phyloP scores from a whole-genome alignment of 371 early-diverging fungal species.

The Parasitella parasitica region DNA sequence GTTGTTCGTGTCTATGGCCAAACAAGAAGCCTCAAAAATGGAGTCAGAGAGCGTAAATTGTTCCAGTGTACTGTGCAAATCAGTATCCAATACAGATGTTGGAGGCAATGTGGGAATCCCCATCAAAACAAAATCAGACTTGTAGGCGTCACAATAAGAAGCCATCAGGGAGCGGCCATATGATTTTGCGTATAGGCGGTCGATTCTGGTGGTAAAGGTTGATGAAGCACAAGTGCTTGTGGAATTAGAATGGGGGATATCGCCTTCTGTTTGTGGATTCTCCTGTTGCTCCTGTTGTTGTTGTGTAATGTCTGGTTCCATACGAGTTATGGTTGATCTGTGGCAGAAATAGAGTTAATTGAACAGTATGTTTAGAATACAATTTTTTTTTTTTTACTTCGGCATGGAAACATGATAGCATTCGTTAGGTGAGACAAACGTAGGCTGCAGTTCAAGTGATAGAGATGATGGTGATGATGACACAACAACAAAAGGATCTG shows the following conservation, averaged over 20 bases:
- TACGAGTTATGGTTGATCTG: slow-evolving; percentile 45
- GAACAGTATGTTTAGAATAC: not conserved
- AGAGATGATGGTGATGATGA: slow-evolving; percentile 8
- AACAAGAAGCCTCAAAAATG: slow-evolving; percentile 47
- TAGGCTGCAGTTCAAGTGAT: not conserved
- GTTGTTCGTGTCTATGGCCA: slow-evolving; percentile 58
- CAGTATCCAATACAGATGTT: slow-evolving; percentile 51
- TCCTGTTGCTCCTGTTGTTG: slow-evolving; percentile 2
- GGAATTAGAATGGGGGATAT: slow-evolving; percentile 7
- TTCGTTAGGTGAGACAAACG: slow-evolving; percentile 22
- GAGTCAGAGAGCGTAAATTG: slow-evolving; percentile 41
- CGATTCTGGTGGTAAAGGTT: slow-evolving; percentile 10
- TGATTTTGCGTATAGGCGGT: slow-evolving; percentile 59
- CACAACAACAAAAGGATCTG: slow-evolving; percentile 12
- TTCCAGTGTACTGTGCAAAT: slow-evolving; percentile 52
- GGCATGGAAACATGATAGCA: slow-evolving; percentile 44
- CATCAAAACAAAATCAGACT: slow-evolving; percentile 64
- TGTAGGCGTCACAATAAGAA: slow-evolving; percentile 55
- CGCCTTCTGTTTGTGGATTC: not conserved
- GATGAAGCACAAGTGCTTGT: not conserved
- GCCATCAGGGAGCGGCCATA: slow-evolving; percentile 69
- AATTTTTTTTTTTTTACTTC: slow-evolving; percentile 30
- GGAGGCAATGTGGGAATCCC: slow-evolving; percentile 57
- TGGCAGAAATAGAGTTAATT: not conserved
- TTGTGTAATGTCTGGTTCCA: slow-evolving; percentile 50